Evolutionary conservation across 208 protist genomes (phyloP).

Genomic region (Leptomonas pyrrhocoris): DNA sequence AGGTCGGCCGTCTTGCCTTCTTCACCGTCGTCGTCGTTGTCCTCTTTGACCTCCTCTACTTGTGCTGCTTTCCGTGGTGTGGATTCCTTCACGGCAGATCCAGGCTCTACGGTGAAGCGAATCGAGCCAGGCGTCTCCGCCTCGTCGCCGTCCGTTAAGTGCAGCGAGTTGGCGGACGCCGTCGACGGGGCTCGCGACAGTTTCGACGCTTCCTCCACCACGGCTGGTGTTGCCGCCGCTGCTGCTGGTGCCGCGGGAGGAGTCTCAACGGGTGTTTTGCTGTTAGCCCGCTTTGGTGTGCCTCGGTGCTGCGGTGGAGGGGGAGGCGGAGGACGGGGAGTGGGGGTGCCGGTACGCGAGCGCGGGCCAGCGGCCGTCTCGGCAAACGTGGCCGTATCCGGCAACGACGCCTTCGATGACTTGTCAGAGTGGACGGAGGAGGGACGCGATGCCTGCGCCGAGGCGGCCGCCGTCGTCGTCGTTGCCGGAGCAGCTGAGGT

Average conservation of each 20-base stretch:
- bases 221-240: background rate
- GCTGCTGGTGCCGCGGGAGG: background rate
- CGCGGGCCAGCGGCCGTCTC: background rate
- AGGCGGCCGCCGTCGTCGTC: background rate
- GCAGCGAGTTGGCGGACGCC: conserved; percentile 9
- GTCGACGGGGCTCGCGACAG: background rate
- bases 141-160: conserved; percentile 14
- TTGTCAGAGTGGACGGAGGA: conserved; percentile 17
- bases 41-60: background rate
- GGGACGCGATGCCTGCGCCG: background rate
- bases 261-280: background rate
- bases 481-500: background rate
- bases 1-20: conserved; percentile 1
- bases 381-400: background rate
- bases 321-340: conserved; percentile 1
- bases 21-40: background rate
- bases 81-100: background rate
- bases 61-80: background rate
- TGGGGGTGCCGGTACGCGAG: conserved; percentile 4
- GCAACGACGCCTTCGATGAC: conserved; percentile 4
- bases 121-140: conserved; percentile 17
- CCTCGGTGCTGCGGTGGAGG: background rate
- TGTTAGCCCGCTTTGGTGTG: background rate
- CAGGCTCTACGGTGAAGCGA: conserved; percentile 4
- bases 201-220: background rate